Base-by-base conservation (phyloP, 176 grass and related monocot genomes). In the Calamus simplicifolius region DNA sequence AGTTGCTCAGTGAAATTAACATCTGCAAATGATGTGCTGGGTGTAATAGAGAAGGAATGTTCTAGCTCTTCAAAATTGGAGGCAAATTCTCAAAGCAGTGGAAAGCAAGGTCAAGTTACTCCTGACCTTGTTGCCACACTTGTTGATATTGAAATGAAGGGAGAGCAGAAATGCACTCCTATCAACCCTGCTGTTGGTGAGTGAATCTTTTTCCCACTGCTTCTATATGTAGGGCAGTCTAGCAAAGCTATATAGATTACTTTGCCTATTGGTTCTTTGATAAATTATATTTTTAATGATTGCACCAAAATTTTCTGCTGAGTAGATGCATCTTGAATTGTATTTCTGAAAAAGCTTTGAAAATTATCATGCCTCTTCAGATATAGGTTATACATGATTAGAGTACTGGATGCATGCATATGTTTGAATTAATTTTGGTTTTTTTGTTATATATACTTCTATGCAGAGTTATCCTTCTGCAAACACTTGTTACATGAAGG, bases 381-480 rank as follows among this genome's bases (percentile, higher is more conserved):
- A 43, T 43, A 7, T 43, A 13, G 35, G 35, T 43, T 43, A 43
- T 2, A 43, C 35, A 43, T 43, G 35, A 43, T 43, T 43, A 12
- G 31, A 43, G 12, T 43, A 43, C 12, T 43, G 35, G 35, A 43
- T 3, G 8, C 35, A 43, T 43, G 35, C 35, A 43, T 43, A 43
- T 43, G 8, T 43, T 43, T 43, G 35, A 43, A 43, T 2, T 43
- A 38, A 38, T 12, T 38, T 38, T 38, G 35, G 35, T 10, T 0
- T 17, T 35, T 19, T 59, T 67, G 62, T 29, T 79, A 38, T 71
- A 25, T 63, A 17, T 71, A 58, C 29, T 25, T 77, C 35, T 82
- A 57, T 77, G 62, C 80, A 95, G 90, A 95, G 70, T 72, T 95
- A 69, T 95, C 90, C 60, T 70, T 95, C 18, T 89, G 90, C 82